Evolutionary conservation across 495 filamentous ascomycete species (phyloP).

Genomic region (Penicillium cinerascens): DNA sequence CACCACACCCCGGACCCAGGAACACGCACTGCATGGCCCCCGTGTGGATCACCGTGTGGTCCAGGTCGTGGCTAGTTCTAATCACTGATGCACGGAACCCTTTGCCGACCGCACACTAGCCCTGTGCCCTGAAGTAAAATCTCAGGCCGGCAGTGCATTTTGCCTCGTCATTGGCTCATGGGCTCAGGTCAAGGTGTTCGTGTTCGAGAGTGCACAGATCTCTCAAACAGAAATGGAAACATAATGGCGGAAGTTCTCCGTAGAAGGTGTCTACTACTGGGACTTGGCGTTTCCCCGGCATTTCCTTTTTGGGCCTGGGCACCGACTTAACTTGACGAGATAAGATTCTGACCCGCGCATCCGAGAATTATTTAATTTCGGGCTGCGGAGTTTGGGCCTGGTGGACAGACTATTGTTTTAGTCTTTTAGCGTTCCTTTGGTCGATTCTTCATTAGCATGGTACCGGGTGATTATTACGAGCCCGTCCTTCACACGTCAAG

Average conservation of each 20-base stretch:
- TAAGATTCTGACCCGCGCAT: background rate
- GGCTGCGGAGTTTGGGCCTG: background rate
- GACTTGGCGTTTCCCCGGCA: background rate
- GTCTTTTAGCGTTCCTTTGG: background rate
- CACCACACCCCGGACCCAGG: background rate
- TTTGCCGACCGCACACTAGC: constrained; percentile 15
- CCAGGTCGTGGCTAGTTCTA: background rate
- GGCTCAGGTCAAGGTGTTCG: constrained; percentile 1
- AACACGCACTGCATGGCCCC: constrained; percentile 1
- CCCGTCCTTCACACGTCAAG: background rate
- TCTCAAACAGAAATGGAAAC: background rate
- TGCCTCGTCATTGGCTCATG: background rate
- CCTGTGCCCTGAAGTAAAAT: background rate
- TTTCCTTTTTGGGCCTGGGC: background rate
- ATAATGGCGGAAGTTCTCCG: no score
- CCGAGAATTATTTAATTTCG: background rate
- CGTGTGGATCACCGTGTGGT: constrained; percentile 1
- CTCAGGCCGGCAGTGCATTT: background rate
- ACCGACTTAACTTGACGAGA: background rate
- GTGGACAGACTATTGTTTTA: background rate
- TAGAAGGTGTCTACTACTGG: no score
- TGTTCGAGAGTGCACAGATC: background rate
- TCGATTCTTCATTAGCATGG: no score
- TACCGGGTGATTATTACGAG: no score
- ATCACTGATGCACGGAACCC: constrained; percentile 17